Base-by-base conservation (phyloP, 345 rosid genomes). In the Citrus mangshanensis region DNA sequence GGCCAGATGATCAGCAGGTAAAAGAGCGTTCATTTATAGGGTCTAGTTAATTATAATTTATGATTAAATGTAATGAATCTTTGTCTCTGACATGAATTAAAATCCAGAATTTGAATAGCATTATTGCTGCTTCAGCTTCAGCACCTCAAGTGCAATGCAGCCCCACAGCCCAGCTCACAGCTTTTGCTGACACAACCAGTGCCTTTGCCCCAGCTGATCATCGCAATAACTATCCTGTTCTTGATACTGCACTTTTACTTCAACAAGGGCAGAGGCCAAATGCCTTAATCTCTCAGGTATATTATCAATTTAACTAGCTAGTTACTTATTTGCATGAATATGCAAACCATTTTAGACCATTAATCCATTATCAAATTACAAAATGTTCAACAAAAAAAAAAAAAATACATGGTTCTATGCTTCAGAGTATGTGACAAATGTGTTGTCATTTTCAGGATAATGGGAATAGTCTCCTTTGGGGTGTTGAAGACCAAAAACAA, bases 401-500 rank as follows among this genome's bases (percentile, higher is more conserved):
- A 38, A 38, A 61, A 3, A 27, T 22, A 21, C 21, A 13, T 35
- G 51, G 51, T 1, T 46, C 49, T 13, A 12, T 46, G 12, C 38
- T 16, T 62, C 73, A 34, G 46, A 59, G 40, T 70, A 64, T 19
- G 49, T 49, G 77, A 76, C 82, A 79, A 81, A 79, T 19, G 67
- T 74, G 77, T 84, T 70, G 77, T 84, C 84, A 61, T 76, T 84
- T 80, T 85, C 88, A 88, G 88, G 91, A 79, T 71, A 79, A 72
- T 81, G 85, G 75, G 58, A 54, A 18, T 9, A 60, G 75, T 79
- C 67, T 79, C 73, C 18, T 87, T 68, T 89, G 89, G 93, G 90
- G 86, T 77, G 86, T 82, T 70, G 94, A 85, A 18, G 92, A 85
- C 64, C 87, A 84, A 79, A 85, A 82, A 80, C 90, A 86, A 81